These are phyloP conservation scores for Vigna reflexopilosa DNA, from an alignment of 306 rosid genomes.

Conservation along the genomic window DNA sequence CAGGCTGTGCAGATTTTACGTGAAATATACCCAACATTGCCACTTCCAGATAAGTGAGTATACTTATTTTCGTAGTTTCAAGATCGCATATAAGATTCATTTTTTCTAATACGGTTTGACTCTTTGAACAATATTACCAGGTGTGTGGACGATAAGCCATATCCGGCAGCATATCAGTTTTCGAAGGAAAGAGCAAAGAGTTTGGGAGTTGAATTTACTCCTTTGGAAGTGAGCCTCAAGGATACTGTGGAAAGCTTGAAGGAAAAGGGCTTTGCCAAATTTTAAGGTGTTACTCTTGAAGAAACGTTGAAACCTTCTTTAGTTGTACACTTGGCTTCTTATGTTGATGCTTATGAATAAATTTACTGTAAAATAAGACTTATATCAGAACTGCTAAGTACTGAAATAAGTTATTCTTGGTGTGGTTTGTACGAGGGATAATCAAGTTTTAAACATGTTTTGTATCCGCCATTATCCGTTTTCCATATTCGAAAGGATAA, in stretches of 20 bases:
- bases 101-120: constrained; percentile 6
- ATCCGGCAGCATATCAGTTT: constrained; percentile 57
- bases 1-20: constrained; percentile 54
- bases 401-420: not conserved
- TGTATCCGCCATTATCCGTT: too few relatives aligned
- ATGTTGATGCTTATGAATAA: constrained; percentile 14
- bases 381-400: not conserved
- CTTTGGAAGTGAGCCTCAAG: constrained; percentile 64
- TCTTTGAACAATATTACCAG: constrained; percentile 45
- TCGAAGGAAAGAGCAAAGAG: constrained; percentile 72
- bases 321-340: constrained; percentile 9
- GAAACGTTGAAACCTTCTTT: not conserved
- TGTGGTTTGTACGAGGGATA: not conserved
- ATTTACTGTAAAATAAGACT: not conserved
- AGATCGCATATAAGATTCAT: not conserved
- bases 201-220: constrained; percentile 74
- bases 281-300: too few relatives aligned
- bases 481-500: too few relatives aligned
- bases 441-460: not conserved
- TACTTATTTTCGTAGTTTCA: not conserved
- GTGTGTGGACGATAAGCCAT: constrained; percentile 68
- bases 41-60: constrained; percentile 67
- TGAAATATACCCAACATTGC: constrained; percentile 57
- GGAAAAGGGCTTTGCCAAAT: constrained; percentile 47
- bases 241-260: constrained; percentile 79